These are phyloP conservation scores for Bremia lactucae DNA, from an alignment of 352 stramenopile species.

Conservation along the genomic window DNA sequence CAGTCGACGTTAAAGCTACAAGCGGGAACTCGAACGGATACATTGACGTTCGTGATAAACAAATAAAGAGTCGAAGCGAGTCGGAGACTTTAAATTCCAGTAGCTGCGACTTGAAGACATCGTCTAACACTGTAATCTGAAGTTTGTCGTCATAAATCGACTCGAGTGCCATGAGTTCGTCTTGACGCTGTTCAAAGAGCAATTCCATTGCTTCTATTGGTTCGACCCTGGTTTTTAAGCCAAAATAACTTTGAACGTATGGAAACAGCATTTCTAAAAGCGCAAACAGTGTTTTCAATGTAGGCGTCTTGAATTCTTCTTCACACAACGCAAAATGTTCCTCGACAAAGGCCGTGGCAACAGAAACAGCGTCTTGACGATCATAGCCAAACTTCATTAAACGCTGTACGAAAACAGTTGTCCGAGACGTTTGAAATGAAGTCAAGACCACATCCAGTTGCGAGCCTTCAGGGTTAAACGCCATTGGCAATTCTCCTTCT, in stretches of 20 bases:
- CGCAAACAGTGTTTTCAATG: slow-evolving; percentile 23
- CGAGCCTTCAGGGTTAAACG: slow-evolving; percentile 83
- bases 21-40: slow-evolving; percentile 73
- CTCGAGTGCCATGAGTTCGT: slow-evolving; percentile 72
- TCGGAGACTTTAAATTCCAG: slow-evolving; percentile 42
- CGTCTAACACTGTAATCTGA: slow-evolving; percentile 15
- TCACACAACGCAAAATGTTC: slow-evolving; percentile 18
- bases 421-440: slow-evolving; percentile 8
- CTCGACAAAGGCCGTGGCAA: slow-evolving; percentile 35
- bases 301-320: slow-evolving; percentile 23
- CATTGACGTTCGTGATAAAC: slow-evolving; percentile 31
- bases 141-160: slow-evolving; percentile 79
- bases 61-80: slow-evolving; percentile 40
- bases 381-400: slow-evolving; percentile 77
- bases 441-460: slow-evolving; percentile 77
- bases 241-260: slow-evolving; percentile 33
- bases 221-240: slow-evolving; percentile 12
- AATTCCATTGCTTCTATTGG: slow-evolving; percentile 14
- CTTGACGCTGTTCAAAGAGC: slow-evolving; percentile 37
- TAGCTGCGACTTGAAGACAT: slow-evolving; percentile 14
- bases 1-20: slow-evolving; percentile 34
- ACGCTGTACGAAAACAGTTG: slow-evolving; percentile 43
- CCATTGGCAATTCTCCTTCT: slow-evolving; percentile 63
- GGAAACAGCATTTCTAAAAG: slow-evolving; percentile 34
- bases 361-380: slow-evolving; percentile 31